Evolutionary conservation across 257 asterid genomes (phyloP), one percentile per base, ranked within the genome.

Genomic region (Rhazya stricta): DNA sequence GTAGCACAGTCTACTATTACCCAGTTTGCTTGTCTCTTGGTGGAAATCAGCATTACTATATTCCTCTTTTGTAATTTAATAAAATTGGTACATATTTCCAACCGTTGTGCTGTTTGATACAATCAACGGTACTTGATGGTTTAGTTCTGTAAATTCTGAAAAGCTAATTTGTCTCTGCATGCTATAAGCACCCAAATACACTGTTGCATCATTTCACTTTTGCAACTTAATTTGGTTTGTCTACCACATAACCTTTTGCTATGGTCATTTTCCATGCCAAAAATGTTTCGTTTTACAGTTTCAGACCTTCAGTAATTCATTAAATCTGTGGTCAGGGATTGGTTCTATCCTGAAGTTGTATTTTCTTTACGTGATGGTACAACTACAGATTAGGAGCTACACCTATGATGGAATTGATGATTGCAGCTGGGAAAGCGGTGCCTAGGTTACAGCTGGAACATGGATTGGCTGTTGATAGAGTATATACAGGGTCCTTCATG

Each of bases 381-480:
- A 69, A 79, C 50, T 85, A 81, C 90, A 95, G 99, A 83, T 86
- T 95, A 81, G 99, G 99, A 77, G 92, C 90, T 77, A 95, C 98
- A 69, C 96, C 98, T 77, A 83, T 83, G 69, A 92, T 92, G 97
- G 99, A 95, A 88, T 81, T 95, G 88, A 92, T 95, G 99, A 92
- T 95, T 69, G 96, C 88, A 19, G 94, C 98, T 82, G 98, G 98
- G 78, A 95, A 95, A 82, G 91, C 91, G 72, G 92, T 88, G 71
- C 98, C 99, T 50, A 79, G 80, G 77, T 86, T 95, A 80, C 98
- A 95, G 94, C 86, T 95, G 77, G 97, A 95, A 79, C 92, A 92
- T 85, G 99, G 98, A 75, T 82, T 95, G 79, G 98, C 99, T 73
- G 96, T 95, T 83, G 98, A 92, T 76, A 89, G 98, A 85, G 98